These are phyloP conservation scores for Aphanoascus verrucosus DNA, from an alignment of 2,329 filamentous ascomycete genomes.

Conservation along the genomic window DNA sequence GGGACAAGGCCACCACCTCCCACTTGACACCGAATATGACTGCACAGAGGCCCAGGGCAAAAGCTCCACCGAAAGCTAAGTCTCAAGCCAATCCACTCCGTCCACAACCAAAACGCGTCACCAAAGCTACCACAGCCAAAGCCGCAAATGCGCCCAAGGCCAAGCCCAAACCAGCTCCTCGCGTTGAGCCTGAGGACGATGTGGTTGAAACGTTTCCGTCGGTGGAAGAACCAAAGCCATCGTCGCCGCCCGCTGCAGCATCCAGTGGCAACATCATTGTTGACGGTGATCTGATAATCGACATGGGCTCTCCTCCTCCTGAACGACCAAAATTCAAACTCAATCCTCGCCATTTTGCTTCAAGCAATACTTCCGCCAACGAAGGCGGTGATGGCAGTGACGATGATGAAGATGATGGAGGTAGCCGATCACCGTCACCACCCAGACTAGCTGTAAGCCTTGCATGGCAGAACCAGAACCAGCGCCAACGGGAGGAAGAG, in stretches of 20 bases:
- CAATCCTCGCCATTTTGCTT: conserved; percentile 34
- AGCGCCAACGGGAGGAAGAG: conserved; percentile 21
- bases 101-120: conserved; percentile 18
- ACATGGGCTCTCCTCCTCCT: conserved; percentile 39
- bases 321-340: conserved; percentile 30
- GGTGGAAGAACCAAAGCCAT: conserved; percentile 26
- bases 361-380: conserved; percentile 32
- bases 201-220: conserved; percentile 24
- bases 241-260: conserved; percentile 24
- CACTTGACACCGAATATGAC: conserved; percentile 23
- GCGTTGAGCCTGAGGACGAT: conserved; percentile 20
- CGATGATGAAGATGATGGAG: conserved; percentile 30
- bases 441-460: conserved; percentile 17
- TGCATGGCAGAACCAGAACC: conserved; percentile 13
- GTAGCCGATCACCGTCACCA: conserved; percentile 30
- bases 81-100: conserved; percentile 27
- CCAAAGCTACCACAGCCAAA: conserved; percentile 19
- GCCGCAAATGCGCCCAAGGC: conserved; percentile 17
- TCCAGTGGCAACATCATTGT: conserved; percentile 37
- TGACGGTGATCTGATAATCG: conserved; percentile 39
- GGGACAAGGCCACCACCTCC: conserved; percentile 28
- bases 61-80: conserved; percentile 17
- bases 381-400: conserved; percentile 26
- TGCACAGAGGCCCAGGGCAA: conserved; percentile 19
- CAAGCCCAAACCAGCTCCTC: conserved; percentile 19